Percentiles rank a stretch among this genome's conserved stretches.
phyloP scores from a whole-genome alignment of 805 yeast genomes.

The Yarrowia porcina region DNA sequence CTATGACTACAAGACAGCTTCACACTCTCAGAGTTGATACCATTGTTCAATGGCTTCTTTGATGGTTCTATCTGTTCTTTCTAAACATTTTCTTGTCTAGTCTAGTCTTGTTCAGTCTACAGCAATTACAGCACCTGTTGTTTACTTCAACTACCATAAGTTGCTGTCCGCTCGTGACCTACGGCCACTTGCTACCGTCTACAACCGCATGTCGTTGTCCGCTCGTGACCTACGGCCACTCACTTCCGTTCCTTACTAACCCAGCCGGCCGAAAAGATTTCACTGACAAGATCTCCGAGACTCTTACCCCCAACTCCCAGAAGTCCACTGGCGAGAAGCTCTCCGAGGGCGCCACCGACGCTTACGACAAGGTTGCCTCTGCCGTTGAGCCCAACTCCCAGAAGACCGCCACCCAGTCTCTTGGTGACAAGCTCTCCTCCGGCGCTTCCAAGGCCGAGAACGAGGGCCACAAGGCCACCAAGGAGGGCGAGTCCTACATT shows the following conservation, averaged over 20 bases:
- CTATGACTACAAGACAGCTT: too few relatives aligned
- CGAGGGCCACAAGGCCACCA: conserved; percentile 43
- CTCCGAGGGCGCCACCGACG: conserved; percentile 65
- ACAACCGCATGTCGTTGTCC: neutral
- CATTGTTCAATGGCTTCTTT: too few relatives aligned
- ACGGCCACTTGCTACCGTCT: too few relatives aligned
- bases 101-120: too few relatives aligned
- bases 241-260: neutral
- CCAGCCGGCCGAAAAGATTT: conserved; percentile 59
- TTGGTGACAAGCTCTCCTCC: conserved; percentile 56
- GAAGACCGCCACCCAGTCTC: conserved; percentile 68
- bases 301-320: conserved; percentile 65
- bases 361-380: conserved; percentile 62
- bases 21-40: too few relatives aligned
- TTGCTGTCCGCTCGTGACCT: too few relatives aligned
- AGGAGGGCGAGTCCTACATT: conserved; percentile 24
- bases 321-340: conserved; percentile 63
- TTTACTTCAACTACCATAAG: too few relatives aligned
- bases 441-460: conserved; percentile 53
- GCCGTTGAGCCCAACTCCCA: conserved; percentile 59
- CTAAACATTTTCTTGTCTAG: too few relatives aligned
- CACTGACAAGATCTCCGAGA: conserved; percentile 63
- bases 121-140: too few relatives aligned
- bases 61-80: too few relatives aligned
- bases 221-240: neutral